Evolutionary conservation across 208 protist species (phyloP), one percentile per base, ranked within the genome.

Genomic region (Leishmania guyanensis): DNA sequence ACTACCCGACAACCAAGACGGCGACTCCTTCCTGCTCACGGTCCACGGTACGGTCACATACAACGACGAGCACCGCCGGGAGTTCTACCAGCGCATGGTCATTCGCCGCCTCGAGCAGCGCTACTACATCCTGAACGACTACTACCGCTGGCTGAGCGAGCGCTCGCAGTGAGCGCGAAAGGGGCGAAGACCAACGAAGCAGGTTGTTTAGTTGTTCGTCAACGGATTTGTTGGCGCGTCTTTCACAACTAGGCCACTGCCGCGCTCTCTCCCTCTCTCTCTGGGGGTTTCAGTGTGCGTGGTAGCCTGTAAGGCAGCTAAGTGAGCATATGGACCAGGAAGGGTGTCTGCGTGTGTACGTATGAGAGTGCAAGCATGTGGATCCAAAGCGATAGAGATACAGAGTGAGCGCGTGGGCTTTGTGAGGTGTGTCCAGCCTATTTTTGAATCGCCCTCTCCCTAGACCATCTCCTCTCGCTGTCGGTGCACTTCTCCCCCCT

Each of bases 71-170:
- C 94, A 98, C 84, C 89, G 89, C 71, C 82, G 94, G 10, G 91
- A 96, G 78, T 98, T 98, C 56, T 98, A 91, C 76, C 94, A 98
- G 80, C 89, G 94, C 36, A 84, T 98, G 72, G 90, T 96, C 22
- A 87, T 98, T 71, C 87, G 92, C n/a, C 88, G 90, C 58, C 82
- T 87, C 26, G 88, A 93, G n/a, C 91, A 88, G 46, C 79, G 85
- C 5, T 96, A 93, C 69, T 96, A 96, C 88, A 96, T 98, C 46
- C 39, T 98, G 29, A 95, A 98, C 77, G 94, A 98, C 82, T 98
- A 98, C 89, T 97, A 97, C 83, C 93, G 94, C 79, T 98, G 94
- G 94, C 81, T 96, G 26, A 87, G 87, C 68, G 94, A 97, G 84
- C 88, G 87, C 65, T 75, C 82, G 48, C 82, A 86, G 82, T 86